A percentile compares a stretch with the other conserved stretches of the same genome.
Evolutionary conservation across 2,329 filamentous ascomycete genomes (phyloP).

Genomic region (Aspergillus neotritici): DNA sequence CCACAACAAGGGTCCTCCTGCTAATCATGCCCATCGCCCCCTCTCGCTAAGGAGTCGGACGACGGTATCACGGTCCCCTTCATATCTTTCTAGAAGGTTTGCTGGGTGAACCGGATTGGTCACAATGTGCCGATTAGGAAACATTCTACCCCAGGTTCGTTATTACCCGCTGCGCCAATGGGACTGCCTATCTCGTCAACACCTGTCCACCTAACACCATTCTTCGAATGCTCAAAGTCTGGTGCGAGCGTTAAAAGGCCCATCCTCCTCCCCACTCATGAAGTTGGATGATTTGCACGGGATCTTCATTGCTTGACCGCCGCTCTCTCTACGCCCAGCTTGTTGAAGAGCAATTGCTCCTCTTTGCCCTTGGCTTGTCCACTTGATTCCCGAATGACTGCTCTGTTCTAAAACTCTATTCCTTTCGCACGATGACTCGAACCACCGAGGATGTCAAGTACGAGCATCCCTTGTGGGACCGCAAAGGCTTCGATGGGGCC

Average conservation of each 20-base stretch:
- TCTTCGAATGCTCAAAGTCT: constrained; percentile 4
- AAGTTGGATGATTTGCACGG: constrained; percentile 8
- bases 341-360: not conserved
- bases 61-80: constrained; percentile 8
- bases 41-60: constrained; percentile 8
- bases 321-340: no score
- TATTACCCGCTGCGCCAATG: constrained; percentile 7
- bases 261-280: constrained; percentile 6
- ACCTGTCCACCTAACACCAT: constrained; percentile 12
- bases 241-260: constrained; percentile 13
- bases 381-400: constrained; percentile 9
- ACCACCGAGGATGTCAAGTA: constrained; percentile 19
- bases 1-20: not conserved
- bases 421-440: constrained; percentile 23
- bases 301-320: constrained; percentile 3
- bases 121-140: constrained; percentile 7
- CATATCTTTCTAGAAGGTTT: constrained; percentile 17
- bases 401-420: constrained; percentile 1
- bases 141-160: constrained; percentile 28
- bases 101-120: constrained; percentile 12
- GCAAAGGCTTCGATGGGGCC: constrained; percentile 18
- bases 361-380: not conserved
- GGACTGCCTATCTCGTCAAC: constrained; percentile 13
- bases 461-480: constrained; percentile 22
- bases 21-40: constrained; percentile 14